A percentile compares a stretch with the other conserved stretches of the same genome.
phyloP scores from a whole-genome alignment of 2,329 filamentous ascomycete species.

The Myriosclerotinia curreyana region DNA sequence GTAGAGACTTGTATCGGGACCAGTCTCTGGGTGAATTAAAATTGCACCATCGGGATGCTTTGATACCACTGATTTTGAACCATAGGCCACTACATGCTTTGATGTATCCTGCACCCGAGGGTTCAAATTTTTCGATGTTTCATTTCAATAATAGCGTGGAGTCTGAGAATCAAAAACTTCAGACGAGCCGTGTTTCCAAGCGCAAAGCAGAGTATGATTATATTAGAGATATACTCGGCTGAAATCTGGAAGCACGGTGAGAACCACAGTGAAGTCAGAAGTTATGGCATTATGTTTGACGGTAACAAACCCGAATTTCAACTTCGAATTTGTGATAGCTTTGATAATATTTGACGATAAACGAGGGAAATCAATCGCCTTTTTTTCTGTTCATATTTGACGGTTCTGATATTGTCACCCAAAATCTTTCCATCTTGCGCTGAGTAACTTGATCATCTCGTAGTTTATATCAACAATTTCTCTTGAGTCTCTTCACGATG shows the following conservation, averaged over 20 bases:
- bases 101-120: neutral
- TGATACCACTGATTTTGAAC: constrained; percentile 7
- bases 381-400: no score
- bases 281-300: no score
- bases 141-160: neutral
- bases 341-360: no score
- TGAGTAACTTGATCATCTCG: no score
- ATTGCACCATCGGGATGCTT: constrained; percentile 2
- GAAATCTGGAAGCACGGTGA: neutral
- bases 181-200: neutral
- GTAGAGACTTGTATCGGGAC: neutral
- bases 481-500: no score
- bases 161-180: neutral
- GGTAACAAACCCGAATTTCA: no score
- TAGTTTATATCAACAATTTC: no score
- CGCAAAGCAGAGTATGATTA: neutral
- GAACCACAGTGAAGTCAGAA: neutral
- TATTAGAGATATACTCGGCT: neutral
- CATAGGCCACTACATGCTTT: constrained; percentile 6
- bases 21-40: neutral
- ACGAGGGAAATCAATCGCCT: no score
- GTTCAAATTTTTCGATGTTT: neutral
- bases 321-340: no score
- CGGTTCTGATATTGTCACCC: no score
- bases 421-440: no score